Evolutionary conservation across 2,329 filamentous ascomycete genomes (phyloP).

Genomic region (Fusarium phyllophilum): DNA sequence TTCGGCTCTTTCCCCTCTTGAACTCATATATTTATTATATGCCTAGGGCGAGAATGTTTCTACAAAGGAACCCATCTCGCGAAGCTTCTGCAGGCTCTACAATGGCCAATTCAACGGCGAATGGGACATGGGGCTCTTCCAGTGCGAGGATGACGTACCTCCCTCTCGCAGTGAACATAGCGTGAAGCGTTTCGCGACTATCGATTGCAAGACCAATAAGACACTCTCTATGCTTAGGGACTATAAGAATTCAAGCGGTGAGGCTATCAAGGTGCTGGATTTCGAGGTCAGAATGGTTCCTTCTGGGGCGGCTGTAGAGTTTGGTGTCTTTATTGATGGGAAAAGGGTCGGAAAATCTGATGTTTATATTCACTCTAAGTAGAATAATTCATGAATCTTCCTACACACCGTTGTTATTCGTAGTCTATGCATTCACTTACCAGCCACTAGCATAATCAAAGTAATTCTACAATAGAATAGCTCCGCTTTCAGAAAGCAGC

Average conservation of each 20-base stretch:
- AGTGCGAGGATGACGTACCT: neutral
- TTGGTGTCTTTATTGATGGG: neutral
- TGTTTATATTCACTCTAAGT: neutral
- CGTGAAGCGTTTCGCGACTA: neutral
- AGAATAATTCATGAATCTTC: neutral
- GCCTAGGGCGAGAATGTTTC: neutral
- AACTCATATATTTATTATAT: neutral
- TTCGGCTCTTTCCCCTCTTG: accelerated
- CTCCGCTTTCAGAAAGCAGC: no score
- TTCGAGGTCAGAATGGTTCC: neutral
- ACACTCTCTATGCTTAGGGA: neutral
- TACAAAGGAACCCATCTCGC: neutral
- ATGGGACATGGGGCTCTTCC: neutral
- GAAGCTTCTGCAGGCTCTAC: neutral
- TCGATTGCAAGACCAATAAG: neutral
- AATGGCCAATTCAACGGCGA: neutral
- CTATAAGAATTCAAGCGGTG: neutral
- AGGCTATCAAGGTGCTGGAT: neutral
- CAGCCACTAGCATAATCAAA: no score
- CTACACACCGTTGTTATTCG: no score
- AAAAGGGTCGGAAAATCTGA: neutral
- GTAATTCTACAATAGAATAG: no score
- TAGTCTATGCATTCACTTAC: no score
- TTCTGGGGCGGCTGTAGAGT: neutral
- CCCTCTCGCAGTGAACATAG: neutral